Conservation (phyloP, 257 asterid species). For the Paraleonurus japonicus region DNA sequence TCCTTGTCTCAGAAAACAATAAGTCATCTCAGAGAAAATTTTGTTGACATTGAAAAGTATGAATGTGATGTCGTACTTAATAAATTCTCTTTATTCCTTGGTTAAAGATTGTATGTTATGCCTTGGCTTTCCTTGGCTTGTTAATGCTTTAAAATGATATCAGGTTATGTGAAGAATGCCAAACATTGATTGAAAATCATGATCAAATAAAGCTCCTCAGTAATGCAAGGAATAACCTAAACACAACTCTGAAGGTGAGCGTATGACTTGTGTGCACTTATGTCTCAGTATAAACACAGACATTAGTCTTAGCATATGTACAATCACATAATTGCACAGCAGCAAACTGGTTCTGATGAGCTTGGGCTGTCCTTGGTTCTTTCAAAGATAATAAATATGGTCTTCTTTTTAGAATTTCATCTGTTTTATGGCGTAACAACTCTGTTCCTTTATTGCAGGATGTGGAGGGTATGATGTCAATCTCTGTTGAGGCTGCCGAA, state of each 20-base stretch:
- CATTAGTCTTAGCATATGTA: conserved; percentile 17
- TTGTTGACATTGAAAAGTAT: conserved; percentile 87
- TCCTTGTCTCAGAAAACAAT: conserved; percentile 72
- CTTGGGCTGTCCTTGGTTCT: conserved; percentile 13
- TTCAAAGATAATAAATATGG: conserved; percentile 2
- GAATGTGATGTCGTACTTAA: conserved; percentile 23
- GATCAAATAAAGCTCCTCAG: conserved; percentile 97
- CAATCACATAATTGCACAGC: conserved; percentile 1
- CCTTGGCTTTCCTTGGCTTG: conserved; percentile 24
- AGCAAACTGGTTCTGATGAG: conserved; percentile 16
- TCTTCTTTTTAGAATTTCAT: background rate
- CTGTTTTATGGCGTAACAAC: conserved; percentile 17
- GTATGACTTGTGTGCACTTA: conserved; percentile 6
- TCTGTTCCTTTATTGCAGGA: conserved; percentile 53
- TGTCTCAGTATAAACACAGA: background rate
- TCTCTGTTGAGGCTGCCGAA: conserved; percentile 89
- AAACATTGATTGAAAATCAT: conserved; percentile 91
- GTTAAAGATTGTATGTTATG: conserved; percentile 14
- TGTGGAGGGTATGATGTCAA: conserved; percentile 99
- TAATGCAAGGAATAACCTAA: conserved; percentile 92
- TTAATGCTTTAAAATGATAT: conserved; percentile 27
- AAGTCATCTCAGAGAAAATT: conserved; percentile 74
- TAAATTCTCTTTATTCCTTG: conserved; percentile 15
- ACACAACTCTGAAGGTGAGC: conserved; percentile 84
- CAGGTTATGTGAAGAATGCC: conserved; percentile 96